Percentiles rank a stretch among this genome's conserved stretches.
Evolutionary conservation across 2,329 filamentous ascomycete genomes (phyloP).

Genomic region (Fusarium nurragi): DNA sequence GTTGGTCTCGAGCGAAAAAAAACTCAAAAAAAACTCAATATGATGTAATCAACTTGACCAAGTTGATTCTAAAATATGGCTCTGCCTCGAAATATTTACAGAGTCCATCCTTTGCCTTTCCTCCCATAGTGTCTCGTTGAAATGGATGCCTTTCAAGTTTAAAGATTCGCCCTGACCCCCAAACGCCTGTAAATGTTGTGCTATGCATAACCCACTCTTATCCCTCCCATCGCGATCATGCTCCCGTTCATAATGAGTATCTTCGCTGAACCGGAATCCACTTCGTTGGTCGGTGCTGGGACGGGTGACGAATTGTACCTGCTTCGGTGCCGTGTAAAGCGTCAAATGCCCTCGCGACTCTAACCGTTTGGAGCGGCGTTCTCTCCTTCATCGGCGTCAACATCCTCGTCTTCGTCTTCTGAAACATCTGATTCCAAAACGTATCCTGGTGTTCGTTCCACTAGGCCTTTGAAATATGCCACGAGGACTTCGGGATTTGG

Average conservation of each 20-base stretch:
- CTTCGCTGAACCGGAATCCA: neutral
- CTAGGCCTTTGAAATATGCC: slow-evolving; percentile 90
- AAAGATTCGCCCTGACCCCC: slow-evolving; percentile 23
- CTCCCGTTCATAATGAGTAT: slow-evolving; percentile 16
- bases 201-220: slow-evolving; percentile 30
- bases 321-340: slow-evolving; percentile 1
- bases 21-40: neutral
- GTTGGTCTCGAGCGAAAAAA: too few relatives aligned
- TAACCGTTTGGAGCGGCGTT: slow-evolving; percentile 20
- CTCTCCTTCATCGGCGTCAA: slow-evolving; percentile 37
- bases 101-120: slow-evolving; percentile 19
- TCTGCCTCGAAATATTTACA: slow-evolving; percentile 30
- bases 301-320: neutral
- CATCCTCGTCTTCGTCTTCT: slow-evolving; percentile 44
- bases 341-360: slow-evolving; percentile 7
- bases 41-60: neutral
- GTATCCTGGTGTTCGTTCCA: slow-evolving; percentile 71
- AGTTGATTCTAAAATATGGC: slow-evolving; percentile 13
- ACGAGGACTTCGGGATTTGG: slow-evolving; percentile 93
- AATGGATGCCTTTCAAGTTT: slow-evolving; percentile 28
- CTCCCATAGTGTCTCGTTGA: slow-evolving; percentile 21
- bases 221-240: slow-evolving; percentile 15
- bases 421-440: slow-evolving; percentile 55
- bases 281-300: neutral
- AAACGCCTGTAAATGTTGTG: slow-evolving; percentile 42